phyloP scores from a whole-genome alignment of 176 grass and related monocot genomes.

The Aechmea fasciata region DNA sequence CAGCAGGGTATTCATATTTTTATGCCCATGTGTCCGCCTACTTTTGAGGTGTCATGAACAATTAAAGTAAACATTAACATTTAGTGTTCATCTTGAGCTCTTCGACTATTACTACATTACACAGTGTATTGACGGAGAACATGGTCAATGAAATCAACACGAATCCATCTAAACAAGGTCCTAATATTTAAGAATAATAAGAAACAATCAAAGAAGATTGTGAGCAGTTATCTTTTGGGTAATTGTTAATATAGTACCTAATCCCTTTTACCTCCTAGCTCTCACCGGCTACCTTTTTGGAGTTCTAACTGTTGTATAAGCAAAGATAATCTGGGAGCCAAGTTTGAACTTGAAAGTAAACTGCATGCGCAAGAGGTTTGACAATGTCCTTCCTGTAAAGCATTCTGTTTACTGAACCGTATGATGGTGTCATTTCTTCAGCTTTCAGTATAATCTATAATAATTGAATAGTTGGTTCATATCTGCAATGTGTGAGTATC shows the following conservation, averaged over 20 bases:
- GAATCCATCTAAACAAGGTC: no score
- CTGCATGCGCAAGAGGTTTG: background rate
- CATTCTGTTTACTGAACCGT: background rate
- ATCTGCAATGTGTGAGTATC: no score
- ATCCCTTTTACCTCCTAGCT: slow-evolving; percentile 1
- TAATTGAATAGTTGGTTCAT: no score
- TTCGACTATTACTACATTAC: background rate
- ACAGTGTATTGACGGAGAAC: no score
- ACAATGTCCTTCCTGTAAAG: background rate
- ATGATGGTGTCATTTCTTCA: background rate
- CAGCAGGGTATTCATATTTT: background rate
- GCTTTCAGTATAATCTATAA: no score
- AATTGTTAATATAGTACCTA: background rate
- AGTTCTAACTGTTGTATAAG: background rate
- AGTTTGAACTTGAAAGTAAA: background rate
- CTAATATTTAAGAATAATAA: no score
- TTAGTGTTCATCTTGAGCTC: background rate
- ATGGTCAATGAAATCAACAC: no score
- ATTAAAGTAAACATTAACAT: background rate
- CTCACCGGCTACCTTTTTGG: background rate
- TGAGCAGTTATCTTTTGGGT: background rate
- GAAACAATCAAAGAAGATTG: no score
- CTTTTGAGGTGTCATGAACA: background rate
- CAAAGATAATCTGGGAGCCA: background rate
- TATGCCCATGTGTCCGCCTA: background rate